Percentiles rank a stretch among this genome's conserved stretches.
Evolutionary conservation across 208 protist species (phyloP).

Genomic region (Blechomonas ayalai): DNA sequence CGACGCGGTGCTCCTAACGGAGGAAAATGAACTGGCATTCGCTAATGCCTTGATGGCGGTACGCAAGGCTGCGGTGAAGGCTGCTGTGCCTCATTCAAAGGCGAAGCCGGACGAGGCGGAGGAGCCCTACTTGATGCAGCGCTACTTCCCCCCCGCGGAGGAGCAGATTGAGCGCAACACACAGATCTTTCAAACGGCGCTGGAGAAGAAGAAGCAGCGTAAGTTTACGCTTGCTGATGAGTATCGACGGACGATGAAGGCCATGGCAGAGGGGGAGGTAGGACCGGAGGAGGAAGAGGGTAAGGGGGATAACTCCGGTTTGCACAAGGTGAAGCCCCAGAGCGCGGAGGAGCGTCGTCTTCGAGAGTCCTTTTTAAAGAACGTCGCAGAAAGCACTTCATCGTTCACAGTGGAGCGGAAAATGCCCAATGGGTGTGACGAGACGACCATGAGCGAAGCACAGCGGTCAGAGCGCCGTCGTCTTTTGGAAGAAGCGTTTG

Average conservation of each 20-base stretch:
- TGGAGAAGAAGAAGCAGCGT: constrained; percentile 23
- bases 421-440: too few species aligned
- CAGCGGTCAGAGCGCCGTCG: background rate
- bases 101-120: constrained; percentile 3
- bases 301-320: constrained; percentile 10
- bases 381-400: constrained; percentile 41
- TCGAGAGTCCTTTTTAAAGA: constrained; percentile 61
- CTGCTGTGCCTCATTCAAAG: background rate
- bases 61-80: constrained; percentile 42
- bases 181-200: constrained; percentile 32
- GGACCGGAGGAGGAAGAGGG: constrained; percentile 3
- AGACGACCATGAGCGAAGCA: background rate
- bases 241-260: constrained; percentile 14
- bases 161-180: constrained; percentile 67
- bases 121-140: constrained; percentile 10
- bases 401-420: constrained; percentile 27
- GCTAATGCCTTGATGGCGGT: constrained; percentile 73
- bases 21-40: constrained; percentile 73
- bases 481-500: too few species aligned
- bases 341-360: constrained; percentile 53
- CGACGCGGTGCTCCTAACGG: constrained; percentile 71
- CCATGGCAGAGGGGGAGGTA: constrained; percentile 3
- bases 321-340: constrained; percentile 48
- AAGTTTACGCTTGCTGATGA: too few species aligned
- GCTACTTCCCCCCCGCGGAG: constrained; percentile 68